These are phyloP conservation scores for Metarhizium rileyi DNA, from an alignment of 2,329 filamentous ascomycete genomes.

Conservation along the genomic window DNA sequence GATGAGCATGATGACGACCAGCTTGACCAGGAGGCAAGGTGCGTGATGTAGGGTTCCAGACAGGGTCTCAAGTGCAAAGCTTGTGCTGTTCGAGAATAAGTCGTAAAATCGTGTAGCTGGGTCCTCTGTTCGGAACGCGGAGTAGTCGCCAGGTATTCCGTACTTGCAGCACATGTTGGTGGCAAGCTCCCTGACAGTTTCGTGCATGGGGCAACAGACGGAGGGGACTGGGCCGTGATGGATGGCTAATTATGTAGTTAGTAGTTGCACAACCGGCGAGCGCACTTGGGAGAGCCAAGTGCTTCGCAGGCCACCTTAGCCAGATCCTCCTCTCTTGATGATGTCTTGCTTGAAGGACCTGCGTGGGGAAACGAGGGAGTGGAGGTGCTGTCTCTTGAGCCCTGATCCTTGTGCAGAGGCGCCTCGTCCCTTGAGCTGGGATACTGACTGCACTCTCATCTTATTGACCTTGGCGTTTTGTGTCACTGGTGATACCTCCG, in stretches of 20 bases:
- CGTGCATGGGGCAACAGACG: background rate
- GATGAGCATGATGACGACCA: conserved; percentile 6
- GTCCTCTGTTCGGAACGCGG: too few species aligned
- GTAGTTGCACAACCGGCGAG: too few species aligned
- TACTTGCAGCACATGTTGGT: background rate
- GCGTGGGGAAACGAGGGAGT: conserved; percentile 3
- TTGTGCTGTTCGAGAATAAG: background rate
- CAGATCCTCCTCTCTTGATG: background rate
- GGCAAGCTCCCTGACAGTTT: background rate
- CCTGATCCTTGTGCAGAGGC: conserved; percentile 2
- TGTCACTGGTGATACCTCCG: background rate
- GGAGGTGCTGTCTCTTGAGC: background rate
- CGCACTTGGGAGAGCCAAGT: background rate
- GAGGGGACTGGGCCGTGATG: background rate
- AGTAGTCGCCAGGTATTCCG: background rate
- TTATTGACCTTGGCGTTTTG: background rate
- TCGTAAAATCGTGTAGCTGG: background rate
- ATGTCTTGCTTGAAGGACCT: conserved; percentile 4
- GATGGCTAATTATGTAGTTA: background rate
- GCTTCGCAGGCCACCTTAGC: background rate
- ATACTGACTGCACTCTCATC: background rate
- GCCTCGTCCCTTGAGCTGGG: conserved; percentile 4
- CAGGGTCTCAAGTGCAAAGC: background rate
- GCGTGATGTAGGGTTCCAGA: background rate
- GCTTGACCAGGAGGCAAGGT: background rate